Evolutionary conservation across 805 yeast species (phyloP), one percentile per base, ranked within the genome.

Genomic region (Komagataella pseudopastoris): DNA sequence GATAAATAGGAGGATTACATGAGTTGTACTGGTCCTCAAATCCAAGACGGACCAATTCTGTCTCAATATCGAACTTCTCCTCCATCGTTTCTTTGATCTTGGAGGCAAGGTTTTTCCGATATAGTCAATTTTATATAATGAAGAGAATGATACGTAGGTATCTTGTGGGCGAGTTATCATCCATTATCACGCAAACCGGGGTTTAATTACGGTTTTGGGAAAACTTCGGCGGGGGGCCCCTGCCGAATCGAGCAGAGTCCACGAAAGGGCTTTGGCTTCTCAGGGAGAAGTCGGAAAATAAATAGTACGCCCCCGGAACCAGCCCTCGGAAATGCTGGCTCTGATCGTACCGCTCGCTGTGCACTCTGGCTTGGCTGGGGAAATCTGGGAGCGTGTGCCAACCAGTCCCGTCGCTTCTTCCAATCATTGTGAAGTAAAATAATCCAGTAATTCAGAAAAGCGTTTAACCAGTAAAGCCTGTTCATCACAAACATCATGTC

Each of bases 1-100:
- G 95, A 68, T 90, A 90, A 45, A 90, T 72, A 3, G 98, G 97
- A 8, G 95, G 88, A 23, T 84, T 83, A 4, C 93, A 83, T 1
- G 96, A 80, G 55, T 83, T 79, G 71, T 81, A 77, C 59, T 80
- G 83, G 67, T 90, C 97, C 3, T 70, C 59, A 58, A 81, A 74
- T 56, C 75, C 76, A 48, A 79, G 67, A 54, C 71, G 74, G 24
- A 86, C 90, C 51, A 86, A 71, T 60, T 84, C 85, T 6, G 95
- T 85, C 58, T 83, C 88, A 45, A 84, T 30, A 14, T 30, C 39
- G 39, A 30, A 30, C 12, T 8, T 30, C 5, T 10, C 39, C 39
- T 30, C 39, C 39, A 30, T 30, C 14, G 10, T 14, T 30, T 30
- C 39, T 30, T 30, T 30, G 14, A 14, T 16, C 48, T n/a, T 6